Evolutionary conservation across 345 rosid genomes (phyloP).

Genomic region (Toxicodendron radicans): DNA sequence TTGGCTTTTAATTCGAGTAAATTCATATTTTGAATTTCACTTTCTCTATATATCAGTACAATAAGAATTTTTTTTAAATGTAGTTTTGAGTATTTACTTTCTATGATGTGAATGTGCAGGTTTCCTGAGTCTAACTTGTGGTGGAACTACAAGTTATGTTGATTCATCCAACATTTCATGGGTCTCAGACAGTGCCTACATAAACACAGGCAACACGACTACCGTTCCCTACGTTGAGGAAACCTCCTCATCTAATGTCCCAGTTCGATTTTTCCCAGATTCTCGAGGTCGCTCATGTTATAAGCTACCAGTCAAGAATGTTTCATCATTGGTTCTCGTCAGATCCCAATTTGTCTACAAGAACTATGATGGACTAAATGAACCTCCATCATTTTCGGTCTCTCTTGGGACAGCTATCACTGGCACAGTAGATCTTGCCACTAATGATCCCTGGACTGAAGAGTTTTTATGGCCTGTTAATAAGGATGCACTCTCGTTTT

Average conservation of each 20-base stretch:
- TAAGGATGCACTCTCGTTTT: conserved; percentile 52
- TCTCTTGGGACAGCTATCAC: conserved; percentile 68
- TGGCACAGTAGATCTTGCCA: conserved; percentile 54
- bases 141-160: conserved; percentile 46
- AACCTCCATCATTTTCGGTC: conserved; percentile 70
- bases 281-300: conserved; percentile 50
- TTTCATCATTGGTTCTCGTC: conserved; percentile 58
- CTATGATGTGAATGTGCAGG: conserved; percentile 43
- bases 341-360: conserved; percentile 71
- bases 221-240: conserved; percentile 37
- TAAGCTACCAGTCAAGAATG: conserved; percentile 55
- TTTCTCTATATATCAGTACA: not conserved
- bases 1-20: no score
- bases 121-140: conserved; percentile 84
- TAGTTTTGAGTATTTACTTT: conserved; percentile 3
- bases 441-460: conserved; percentile 76
- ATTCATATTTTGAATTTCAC: not conserved
- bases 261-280: conserved; percentile 70
- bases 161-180: conserved; percentile 63
- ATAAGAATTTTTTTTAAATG: no score
- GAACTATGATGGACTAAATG: conserved; percentile 64
- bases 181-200: conserved; percentile 56
- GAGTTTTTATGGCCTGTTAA: conserved; percentile 65
- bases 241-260: conserved; percentile 31
- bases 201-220: conserved; percentile 59